Evolutionary conservation across 164 flowering plant genomes (phyloP), one percentile per base, ranked within the genome.

Genomic region (Stephania cephalantha): DNA sequence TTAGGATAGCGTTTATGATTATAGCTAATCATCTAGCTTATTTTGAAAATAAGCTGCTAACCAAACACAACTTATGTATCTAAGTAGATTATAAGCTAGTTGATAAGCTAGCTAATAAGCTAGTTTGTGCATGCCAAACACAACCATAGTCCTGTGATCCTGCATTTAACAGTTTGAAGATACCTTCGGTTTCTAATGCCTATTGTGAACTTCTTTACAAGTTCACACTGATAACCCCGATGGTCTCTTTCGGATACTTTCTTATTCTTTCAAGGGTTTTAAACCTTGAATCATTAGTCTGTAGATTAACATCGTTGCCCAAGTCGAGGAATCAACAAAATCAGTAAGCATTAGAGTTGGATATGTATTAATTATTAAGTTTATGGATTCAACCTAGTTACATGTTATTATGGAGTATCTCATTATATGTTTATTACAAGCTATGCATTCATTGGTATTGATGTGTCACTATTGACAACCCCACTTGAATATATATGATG

Each of bases 191-290:
- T 70, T 46, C 69, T 70, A 61, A 22, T 18, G 42, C 44, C 58
- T 71, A 9, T 63, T 10, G 17, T 9, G 17, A 15, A 46, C 55
- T 46, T 48, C 68, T 70, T 67, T 20, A 70, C 87, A 94, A 97
- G 98, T 94, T 20, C 98, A 94, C 78, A 88, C 97, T 31, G 98
- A 94, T 83, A 94, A 94, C 78, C 98, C 98, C 15, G 97, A 94
- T 82, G 98, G 98, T 11, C 92, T 94, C 52, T 94, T 91, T 79
- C 81, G 86, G 73, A 94, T 94, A 74, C 88, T 91, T 53, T 87
- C 93, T 5, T 80, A 88, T 73, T 90, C 98, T 30, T 94, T 94
- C 78, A 79, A 75, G 67, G 88, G 87, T 71, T 30, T 10, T 3
- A 30, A 53, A 20, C 30, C 8, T 48, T 68, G 44, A 52, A 17